Percentiles rank a stretch among this genome's conserved stretches.
phyloP scores from a whole-genome alignment of 2,329 filamentous ascomycete species.

The Sarocladiaceae sp. region DNA sequence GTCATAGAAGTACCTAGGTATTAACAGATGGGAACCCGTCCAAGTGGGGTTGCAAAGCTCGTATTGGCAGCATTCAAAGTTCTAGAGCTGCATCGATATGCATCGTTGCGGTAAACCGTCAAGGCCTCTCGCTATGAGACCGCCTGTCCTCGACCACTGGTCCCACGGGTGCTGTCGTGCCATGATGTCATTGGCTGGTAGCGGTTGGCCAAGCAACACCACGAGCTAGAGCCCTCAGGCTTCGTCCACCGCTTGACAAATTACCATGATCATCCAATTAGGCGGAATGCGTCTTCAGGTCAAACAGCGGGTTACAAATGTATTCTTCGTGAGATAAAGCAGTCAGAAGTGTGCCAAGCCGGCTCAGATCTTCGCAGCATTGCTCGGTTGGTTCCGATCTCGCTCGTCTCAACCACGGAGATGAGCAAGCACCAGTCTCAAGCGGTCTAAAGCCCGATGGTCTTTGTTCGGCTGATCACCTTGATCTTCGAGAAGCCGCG shows the following conservation, averaged over 20 bases:
- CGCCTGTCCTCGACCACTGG: background rate
- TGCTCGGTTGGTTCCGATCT: no score
- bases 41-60: background rate
- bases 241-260: no score
- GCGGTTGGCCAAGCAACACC: conserved; percentile 13
- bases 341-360: no score
- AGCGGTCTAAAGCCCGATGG: conserved; percentile 24
- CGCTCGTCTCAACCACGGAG: conserved; percentile 22
- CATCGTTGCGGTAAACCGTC: no score
- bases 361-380: no score
- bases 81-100: no score
- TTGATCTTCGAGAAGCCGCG: conserved; percentile 26
- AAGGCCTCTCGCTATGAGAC: no score
- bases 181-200: conserved; percentile 1
- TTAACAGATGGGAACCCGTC: no score
- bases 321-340: no score
- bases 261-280: no score
- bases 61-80: background rate
- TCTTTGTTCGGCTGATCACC: conserved; percentile 10
- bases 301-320: no score
- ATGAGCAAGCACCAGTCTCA: conserved; percentile 33
- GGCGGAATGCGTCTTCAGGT: no score
- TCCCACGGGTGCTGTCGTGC: conserved; percentile 5
- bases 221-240: background rate
- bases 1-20: background rate